Conservation (phyloP, 2,329 filamentous ascomycete species). For the Microdochium bolleyi region DNA sequence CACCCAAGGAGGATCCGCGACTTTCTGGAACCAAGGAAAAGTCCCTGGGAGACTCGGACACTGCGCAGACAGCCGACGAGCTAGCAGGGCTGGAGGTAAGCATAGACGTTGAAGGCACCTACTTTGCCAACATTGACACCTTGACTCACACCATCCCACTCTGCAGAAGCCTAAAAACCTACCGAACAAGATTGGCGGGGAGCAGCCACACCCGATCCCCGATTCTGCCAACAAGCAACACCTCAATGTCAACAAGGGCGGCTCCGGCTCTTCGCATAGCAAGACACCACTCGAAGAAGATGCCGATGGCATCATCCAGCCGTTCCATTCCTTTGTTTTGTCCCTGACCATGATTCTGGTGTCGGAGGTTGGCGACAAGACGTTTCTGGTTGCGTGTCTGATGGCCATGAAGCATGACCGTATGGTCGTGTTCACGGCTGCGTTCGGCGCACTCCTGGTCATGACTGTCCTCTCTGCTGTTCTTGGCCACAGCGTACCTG, state of each 20-base stretch:
- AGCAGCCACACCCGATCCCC: conserved; percentile 62
- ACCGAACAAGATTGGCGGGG: conserved; percentile 69
- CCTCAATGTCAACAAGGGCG: conserved; percentile 40
- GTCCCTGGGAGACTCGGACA: conserved; percentile 30
- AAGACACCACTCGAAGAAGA: conserved; percentile 24
- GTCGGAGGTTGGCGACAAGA: conserved; percentile 97
- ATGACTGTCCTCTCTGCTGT: conserved; percentile 96
- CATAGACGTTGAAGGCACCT: not conserved
- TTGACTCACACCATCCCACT: not conserved
- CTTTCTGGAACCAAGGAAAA: conserved; percentile 37
- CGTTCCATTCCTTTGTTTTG: conserved; percentile 80
- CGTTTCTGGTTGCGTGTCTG: conserved; percentile 89
- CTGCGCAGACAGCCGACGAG: conserved; percentile 22
- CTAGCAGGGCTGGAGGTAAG: conserved; percentile 51
- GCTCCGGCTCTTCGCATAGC: conserved; percentile 18
- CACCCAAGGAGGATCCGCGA: conserved; percentile 79
- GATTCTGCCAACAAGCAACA: conserved; percentile 58
- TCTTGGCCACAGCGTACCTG: conserved; percentile 84
- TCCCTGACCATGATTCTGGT: conserved; percentile 97
- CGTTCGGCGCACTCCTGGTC: conserved; percentile 81
- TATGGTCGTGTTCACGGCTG: conserved; percentile 86
- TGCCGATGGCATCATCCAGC: conserved; percentile 60
- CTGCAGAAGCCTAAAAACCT: conserved; percentile 72
- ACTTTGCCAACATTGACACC: not conserved
- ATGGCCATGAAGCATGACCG: conserved; percentile 99